These are phyloP conservation scores for Grammothele lineata DNA, from an alignment of 768 basidiomycete genomes.

Conservation along the genomic window DNA sequence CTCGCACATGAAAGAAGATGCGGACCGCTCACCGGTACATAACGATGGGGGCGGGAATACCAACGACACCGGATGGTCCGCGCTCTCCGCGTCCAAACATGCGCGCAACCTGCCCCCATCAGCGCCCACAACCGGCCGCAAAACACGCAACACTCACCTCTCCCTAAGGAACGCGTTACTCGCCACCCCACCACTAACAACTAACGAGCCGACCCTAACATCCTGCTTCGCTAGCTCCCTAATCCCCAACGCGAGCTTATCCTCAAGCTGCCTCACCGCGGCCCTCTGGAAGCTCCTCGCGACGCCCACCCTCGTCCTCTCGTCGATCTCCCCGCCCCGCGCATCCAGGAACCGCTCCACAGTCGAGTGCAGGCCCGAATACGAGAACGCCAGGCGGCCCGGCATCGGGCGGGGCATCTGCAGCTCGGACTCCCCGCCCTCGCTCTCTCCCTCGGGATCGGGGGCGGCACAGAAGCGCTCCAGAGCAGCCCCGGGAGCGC, in stretches of 20 bases:
- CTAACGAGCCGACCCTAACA: constrained; percentile 52
- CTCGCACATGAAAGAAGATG: no score
- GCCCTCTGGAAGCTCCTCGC: constrained; percentile 72
- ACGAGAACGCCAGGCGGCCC: constrained; percentile 69
- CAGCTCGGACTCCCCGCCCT: constrained; percentile 1
- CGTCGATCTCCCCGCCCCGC: constrained; percentile 39
- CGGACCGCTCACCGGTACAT: constrained; percentile 65
- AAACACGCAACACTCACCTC: constrained; percentile 41
- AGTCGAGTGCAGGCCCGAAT: constrained; percentile 67
- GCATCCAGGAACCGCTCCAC: constrained; percentile 54
- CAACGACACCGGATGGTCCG: constrained; percentile 37
- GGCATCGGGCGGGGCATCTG: constrained; percentile 34
- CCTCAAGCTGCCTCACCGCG: constrained; percentile 68
- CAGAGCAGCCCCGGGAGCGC: constrained; percentile 77
- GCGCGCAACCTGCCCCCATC: constrained; percentile 28
- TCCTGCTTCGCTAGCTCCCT: constrained; percentile 38
- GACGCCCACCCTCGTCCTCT: constrained; percentile 39
- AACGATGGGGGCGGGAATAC: constrained; percentile 73
- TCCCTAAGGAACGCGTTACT: constrained; percentile 71
- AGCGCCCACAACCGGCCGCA: constrained; percentile 6
- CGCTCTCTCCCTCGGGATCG: constrained; percentile 7
- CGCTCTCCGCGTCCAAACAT: constrained; percentile 24
- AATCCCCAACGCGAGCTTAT: constrained; percentile 61
- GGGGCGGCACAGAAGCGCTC: constrained; percentile 57
- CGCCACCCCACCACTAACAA: constrained; percentile 92